Evolutionary conservation across 2,329 filamentous ascomycete species (phyloP).

Genomic region (Fusarium nisikadoi): DNA sequence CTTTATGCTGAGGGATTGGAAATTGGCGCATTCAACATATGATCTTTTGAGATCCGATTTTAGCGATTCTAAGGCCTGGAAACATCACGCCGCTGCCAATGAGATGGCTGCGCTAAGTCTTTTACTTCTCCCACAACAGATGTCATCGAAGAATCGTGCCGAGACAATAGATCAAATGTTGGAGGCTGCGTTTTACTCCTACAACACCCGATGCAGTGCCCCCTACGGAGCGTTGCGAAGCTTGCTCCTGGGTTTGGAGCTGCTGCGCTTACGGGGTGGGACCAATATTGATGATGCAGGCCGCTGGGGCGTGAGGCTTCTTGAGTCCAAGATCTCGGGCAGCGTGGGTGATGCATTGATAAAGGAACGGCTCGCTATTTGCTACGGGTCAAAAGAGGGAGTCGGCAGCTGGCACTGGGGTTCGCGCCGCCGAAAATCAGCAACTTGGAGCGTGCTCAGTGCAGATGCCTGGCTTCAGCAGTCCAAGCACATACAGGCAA

Average conservation of each 20-base stretch:
- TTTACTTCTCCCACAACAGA: slow-evolving; percentile 77
- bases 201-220: slow-evolving; percentile 83
- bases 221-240: slow-evolving; percentile 84
- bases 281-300: slow-evolving; percentile 87
- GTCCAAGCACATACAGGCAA: slow-evolving; percentile 80
- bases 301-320: slow-evolving; percentile 81
- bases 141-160: slow-evolving; percentile 78
- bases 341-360: slow-evolving; percentile 82
- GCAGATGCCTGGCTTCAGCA: slow-evolving; percentile 86
- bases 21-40: slow-evolving; percentile 89
- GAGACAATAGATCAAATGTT: slow-evolving; percentile 89
- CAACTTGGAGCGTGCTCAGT: slow-evolving; percentile 86
- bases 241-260: slow-evolving; percentile 79
- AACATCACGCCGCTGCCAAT: slow-evolving; percentile 89
- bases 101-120: slow-evolving; percentile 93
- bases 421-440: slow-evolving; percentile 82
- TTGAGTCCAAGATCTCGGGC: slow-evolving; percentile 82
- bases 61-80: slow-evolving; percentile 96
- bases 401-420: slow-evolving; percentile 75
- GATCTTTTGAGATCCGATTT: slow-evolving; percentile 91
- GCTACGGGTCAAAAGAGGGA: slow-evolving; percentile 80
- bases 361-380: slow-evolving; percentile 86
- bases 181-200: slow-evolving; percentile 91
- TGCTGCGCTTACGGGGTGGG: slow-evolving; percentile 83
- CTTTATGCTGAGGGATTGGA: slow-evolving; percentile 97